Percentiles rank a stretch among this genome's conserved stretches.
phyloP scores from a whole-genome alignment of 1,284 basidiomycete genomes.

The Puccinia coronata region DNA sequence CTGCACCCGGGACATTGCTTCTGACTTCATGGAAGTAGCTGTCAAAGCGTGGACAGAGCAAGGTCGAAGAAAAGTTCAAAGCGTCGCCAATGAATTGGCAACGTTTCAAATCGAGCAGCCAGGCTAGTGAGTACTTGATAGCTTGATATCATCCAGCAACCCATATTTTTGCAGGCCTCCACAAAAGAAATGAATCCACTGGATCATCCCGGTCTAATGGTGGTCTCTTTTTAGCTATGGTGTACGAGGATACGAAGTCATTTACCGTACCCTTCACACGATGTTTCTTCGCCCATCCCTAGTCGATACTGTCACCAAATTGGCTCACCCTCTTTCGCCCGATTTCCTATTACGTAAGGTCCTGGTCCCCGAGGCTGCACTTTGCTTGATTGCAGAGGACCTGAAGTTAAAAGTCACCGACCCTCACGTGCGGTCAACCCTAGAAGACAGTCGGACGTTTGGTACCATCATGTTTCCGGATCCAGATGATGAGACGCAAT shows the following conservation, averaged over 20 bases:
- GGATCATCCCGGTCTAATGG: background rate
- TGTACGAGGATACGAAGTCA: background rate
- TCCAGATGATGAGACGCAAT: background rate
- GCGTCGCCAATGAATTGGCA: background rate
- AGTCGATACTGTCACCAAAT: too few species aligned
- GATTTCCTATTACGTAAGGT: constrained; percentile 7
- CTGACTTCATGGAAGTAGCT: background rate
- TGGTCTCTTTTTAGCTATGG: background rate
- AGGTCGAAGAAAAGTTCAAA: background rate
- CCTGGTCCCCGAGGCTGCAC: background rate
- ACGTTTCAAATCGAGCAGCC: background rate
- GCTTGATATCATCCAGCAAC: background rate
- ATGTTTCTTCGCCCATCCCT: background rate
- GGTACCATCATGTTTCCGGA: background rate
- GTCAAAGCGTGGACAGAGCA: background rate
- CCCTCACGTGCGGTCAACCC: background rate
- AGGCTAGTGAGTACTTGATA: background rate
- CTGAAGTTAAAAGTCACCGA: background rate
- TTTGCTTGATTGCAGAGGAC: constrained; percentile 18
- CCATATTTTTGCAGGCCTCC: too few species aligned
- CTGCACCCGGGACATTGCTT: background rate
- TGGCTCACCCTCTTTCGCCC: background rate
- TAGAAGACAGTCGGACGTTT: constrained; percentile 2
- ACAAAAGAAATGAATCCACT: too few species aligned
- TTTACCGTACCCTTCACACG: background rate